A percentile compares a stretch with the other conserved stretches of the same genome.
phyloP scores from a whole-genome alignment of 1,139 yeast genomes.

The Yamadazyma diospyri region DNA sequence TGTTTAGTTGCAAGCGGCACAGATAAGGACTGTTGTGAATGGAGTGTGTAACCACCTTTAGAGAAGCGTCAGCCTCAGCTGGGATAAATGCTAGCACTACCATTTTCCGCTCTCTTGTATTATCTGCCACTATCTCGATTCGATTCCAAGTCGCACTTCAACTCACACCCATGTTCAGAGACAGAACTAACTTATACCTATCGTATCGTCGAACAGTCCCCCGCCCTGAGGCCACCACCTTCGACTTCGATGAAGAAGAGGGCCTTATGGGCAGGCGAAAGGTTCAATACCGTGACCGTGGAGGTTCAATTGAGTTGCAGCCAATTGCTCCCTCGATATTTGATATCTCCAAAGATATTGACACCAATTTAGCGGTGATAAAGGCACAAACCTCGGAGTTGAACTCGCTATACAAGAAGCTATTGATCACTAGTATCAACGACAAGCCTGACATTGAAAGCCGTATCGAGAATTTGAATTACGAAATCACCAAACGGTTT shows the following conservation, averaged over 20 bases:
- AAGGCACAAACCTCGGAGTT: slow-evolving; percentile 52
- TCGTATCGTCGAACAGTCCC: slow-evolving; percentile 75
- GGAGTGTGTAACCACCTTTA: too few species aligned
- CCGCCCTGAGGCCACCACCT: slow-evolving; percentile 26
- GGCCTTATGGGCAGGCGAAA: slow-evolving; percentile 37
- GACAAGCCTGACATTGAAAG: slow-evolving; percentile 68
- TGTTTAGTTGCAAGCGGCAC: too few species aligned
- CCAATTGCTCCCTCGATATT: slow-evolving; percentile 75
- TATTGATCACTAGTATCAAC: slow-evolving; percentile 80
- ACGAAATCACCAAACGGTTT: slow-evolving; percentile 64
- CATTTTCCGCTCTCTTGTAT: too few species aligned
- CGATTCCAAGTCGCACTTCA: too few species aligned
- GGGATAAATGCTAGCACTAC: too few species aligned
- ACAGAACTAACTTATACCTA: slow-evolving; percentile 65
- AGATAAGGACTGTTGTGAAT: too few species aligned
- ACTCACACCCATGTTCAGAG: slow-evolving; percentile 77
- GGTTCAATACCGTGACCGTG: slow-evolving; percentile 16
- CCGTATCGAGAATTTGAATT: slow-evolving; percentile 71
- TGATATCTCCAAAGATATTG: slow-evolving; percentile 71
- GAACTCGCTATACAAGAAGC: slow-evolving; percentile 70
- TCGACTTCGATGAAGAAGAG: slow-evolving; percentile 56
- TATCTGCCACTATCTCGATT: too few species aligned
- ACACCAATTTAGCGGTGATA: slow-evolving; percentile 51
- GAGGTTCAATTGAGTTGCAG: slow-evolving; percentile 38
- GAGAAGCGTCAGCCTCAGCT: too few species aligned